Base-by-base conservation (phyloP, 768 basidiomycete genomes). In the Trametes sanguinea region DNA sequence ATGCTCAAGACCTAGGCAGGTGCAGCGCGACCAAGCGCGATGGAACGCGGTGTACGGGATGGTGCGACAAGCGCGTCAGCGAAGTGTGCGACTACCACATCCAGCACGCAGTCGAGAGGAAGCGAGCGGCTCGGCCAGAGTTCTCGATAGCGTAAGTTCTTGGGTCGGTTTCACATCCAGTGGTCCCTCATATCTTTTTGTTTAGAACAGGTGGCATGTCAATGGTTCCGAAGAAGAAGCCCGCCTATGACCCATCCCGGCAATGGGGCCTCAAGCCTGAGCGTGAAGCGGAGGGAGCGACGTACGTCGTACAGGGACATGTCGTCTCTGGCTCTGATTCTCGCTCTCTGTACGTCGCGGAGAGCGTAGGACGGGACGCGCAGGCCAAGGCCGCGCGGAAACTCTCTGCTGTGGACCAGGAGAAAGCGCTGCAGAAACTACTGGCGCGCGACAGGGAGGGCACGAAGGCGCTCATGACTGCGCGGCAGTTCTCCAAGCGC, bases 31-130 rank as follows among this genome's bases (percentile, higher is more conserved):
- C 79, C 47, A 91, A 89, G 70, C 82, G 83, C 54, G 94, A 96
- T 60, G 94, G 94, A 1, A 88, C 88, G 53, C 68, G 80, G 2
- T 98, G 97, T 67, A 86, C 86, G 8, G 83, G 86, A 56, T 98
- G 96, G 96, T 92, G 87, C 52, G 96, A 99, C 76, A 93, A 88
- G 65, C 87, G 94, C 32, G 82, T 90, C 68, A 82, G 85, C 72
- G 88, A 91, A 17, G 87, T 91, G 3, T 99, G 97, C 74, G 95
- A 98, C 45, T 99, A 85, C 74, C 97, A 99, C 75, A 73, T 98
- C 43, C 88, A 93, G 63, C 81, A 82, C 27, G 92, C 95, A 0
- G 85, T 98, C 3, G 81, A 92, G 73, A 77, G 85, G 22, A 80
- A 83, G 14, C 81, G 94, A 8, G 88, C 90, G 0, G 84, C 83